phyloP scores from a whole-genome alignment of 139 green algal genomes.

The Prasinococcaceae sp. region DNA sequence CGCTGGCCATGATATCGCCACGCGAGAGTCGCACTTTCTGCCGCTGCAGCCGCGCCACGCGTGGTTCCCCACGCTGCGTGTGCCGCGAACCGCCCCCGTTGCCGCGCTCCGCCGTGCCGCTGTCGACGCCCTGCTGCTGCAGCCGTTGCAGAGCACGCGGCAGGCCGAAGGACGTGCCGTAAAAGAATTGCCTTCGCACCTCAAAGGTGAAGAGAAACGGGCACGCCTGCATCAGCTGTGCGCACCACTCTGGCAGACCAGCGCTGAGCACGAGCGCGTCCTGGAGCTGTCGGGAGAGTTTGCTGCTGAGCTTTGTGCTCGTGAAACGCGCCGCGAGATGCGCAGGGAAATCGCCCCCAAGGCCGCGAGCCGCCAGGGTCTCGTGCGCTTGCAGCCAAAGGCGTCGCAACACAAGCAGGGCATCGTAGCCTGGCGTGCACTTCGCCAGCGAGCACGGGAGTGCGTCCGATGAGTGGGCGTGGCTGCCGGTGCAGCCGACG shows the following conservation, averaged over 20 bases:
- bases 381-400: no score
- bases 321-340: no score
- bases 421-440: no score
- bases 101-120: conserved; percentile 14
- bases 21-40: conserved; percentile 73
- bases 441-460: no score
- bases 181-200: conserved; percentile 64
- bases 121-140: conserved; percentile 52
- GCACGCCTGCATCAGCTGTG: conserved; percentile 34
- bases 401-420: no score
- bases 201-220: conserved; percentile 86
- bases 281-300: conserved; percentile 34
- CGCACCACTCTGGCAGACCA: conserved; percentile 64
- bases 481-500: no score
- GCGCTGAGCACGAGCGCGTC: conserved; percentile 73
- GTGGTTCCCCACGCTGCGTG: conserved; percentile 42
- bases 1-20: conserved; percentile 68
- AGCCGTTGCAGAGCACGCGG: conserved; percentile 71
- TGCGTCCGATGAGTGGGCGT: no score
- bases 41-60: conserved; percentile 64
- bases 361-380: no score
- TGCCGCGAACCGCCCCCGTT: neutral
- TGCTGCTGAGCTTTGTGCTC: no score
- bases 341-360: no score
- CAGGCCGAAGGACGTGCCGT: conserved; percentile 75